Evolutionary conservation across 2,329 filamentous ascomycete genomes (phyloP).

Genomic region (Amauroascus verrucosus): DNA sequence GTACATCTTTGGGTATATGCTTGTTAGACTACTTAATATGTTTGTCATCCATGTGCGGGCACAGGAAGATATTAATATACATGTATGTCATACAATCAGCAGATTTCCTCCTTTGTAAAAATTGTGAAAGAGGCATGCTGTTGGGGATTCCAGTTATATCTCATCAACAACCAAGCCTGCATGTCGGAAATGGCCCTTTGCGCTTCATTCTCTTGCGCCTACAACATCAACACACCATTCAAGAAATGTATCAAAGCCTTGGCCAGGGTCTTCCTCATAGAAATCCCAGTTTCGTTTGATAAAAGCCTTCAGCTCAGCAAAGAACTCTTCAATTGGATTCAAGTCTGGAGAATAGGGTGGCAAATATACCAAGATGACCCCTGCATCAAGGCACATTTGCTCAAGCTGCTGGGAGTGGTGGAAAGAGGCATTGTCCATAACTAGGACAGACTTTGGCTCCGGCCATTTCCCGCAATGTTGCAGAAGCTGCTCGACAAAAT

Average conservation of each 20-base stretch:
- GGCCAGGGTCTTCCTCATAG: conserved; percentile 17
- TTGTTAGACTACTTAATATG: too few relatives aligned
- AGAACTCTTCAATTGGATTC: conserved; percentile 32
- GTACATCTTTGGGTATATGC: too few relatives aligned
- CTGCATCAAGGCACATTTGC: conserved; percentile 13
- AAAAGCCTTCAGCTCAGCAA: conserved; percentile 29
- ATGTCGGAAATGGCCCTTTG: conserved; percentile 21
- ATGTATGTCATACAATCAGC: too few relatives aligned
- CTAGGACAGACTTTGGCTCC: conserved; percentile 26
- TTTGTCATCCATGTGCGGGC: too few relatives aligned
- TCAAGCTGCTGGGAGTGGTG: conserved; percentile 12
- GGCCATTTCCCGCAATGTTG: conserved; percentile 22
- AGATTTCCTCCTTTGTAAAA: too few relatives aligned
- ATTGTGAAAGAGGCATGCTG: too few relatives aligned
- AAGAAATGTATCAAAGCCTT: conserved; percentile 23
- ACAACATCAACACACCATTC: conserved; percentile 22
- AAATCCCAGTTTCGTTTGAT: conserved; percentile 25
- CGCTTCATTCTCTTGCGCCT: conserved; percentile 17
- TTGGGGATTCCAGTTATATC: neutral
- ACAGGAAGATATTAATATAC: too few relatives aligned
- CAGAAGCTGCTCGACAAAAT: conserved; percentile 26
- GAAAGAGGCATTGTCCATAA: conserved; percentile 21
- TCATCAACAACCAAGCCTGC: conserved; percentile 15
- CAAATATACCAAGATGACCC: conserved; percentile 12
- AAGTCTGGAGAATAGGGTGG: conserved; percentile 14